These are phyloP conservation scores for Coniophora puteana DNA, from an alignment of 1,284 basidiomycete genomes.

Conservation along the genomic window DNA sequence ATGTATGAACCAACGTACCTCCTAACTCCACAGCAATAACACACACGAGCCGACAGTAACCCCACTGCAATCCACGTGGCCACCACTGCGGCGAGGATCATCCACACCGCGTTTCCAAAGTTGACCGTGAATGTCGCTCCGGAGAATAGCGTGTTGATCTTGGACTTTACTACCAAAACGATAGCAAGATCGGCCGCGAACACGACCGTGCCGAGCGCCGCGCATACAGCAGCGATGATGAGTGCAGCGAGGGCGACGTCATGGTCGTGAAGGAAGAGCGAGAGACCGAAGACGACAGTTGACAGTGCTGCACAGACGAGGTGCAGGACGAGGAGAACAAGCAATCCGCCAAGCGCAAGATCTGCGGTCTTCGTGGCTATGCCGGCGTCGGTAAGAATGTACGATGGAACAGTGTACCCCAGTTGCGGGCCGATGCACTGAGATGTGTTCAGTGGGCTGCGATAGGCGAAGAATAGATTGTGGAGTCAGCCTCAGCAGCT, in stretches of 20 bases:
- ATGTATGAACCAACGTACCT: conserved; percentile 27
- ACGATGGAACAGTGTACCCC: conserved; percentile 46
- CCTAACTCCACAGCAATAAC: conserved; percentile 62
- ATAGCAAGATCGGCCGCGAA: conserved; percentile 61
- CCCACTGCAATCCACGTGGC: conserved; percentile 60
- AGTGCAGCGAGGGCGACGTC: conserved; percentile 54
- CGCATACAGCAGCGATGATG: conserved; percentile 50
- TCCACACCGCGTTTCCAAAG: conserved; percentile 71
- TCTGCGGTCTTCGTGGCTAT: conserved; percentile 41
- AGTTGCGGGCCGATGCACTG: conserved; percentile 55
- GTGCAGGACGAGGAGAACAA: conserved; percentile 61
- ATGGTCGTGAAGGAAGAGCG: conserved; percentile 56
- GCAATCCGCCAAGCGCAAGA: conserved; percentile 48
- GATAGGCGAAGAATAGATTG: background rate
- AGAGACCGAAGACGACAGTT: conserved; percentile 47
- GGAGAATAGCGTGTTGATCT: conserved; percentile 37
- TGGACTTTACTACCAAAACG: conserved; percentile 44
- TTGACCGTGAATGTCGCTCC: conserved; percentile 40
- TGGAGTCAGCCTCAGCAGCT: background rate
- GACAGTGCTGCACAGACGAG: conserved; percentile 57
- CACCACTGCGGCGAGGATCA: conserved; percentile 52
- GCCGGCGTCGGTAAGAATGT: conserved; percentile 37
- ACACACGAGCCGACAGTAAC: conserved; percentile 55
- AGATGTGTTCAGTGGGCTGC: conserved; percentile 11
- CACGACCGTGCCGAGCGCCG: conserved; percentile 49